Percentiles rank a stretch among this genome's conserved stretches.
Evolutionary conservation across 805 yeast genomes (phyloP).

Genomic region (Starmerella potacharoeniae): DNA sequence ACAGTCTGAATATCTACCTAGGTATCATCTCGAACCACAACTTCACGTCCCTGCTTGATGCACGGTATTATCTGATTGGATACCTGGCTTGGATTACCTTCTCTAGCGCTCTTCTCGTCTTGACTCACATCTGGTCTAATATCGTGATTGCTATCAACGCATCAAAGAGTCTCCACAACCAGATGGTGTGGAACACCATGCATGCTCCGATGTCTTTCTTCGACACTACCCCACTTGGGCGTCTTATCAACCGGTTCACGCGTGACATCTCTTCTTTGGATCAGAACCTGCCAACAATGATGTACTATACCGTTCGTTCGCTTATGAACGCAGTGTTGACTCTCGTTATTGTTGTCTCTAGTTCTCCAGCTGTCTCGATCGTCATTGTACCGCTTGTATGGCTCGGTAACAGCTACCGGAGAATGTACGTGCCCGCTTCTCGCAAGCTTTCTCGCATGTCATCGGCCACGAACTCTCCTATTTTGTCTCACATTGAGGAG

Average conservation of each 20-base stretch:
- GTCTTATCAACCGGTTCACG: slow-evolving; percentile 67
- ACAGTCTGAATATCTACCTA: slow-evolving; percentile 18
- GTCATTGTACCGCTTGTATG: slow-evolving; percentile 43
- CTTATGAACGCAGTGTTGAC: slow-evolving; percentile 44
- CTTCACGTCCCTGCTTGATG: slow-evolving; percentile 16
- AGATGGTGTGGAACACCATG: slow-evolving; percentile 44
- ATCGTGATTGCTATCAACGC: slow-evolving; percentile 35
- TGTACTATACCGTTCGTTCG: slow-evolving; percentile 43
- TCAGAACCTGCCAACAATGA: slow-evolving; percentile 51
- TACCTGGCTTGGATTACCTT: slow-evolving; percentile 64
- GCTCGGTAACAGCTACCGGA: slow-evolving; percentile 57
- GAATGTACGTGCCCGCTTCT: slow-evolving; percentile 52
- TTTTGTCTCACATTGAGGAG: slow-evolving; percentile 73
- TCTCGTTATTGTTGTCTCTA: slow-evolving; percentile 46
- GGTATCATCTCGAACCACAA: slow-evolving; percentile 22
- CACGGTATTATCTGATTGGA: slow-evolving; percentile 49
- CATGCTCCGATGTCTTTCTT: slow-evolving; percentile 66
- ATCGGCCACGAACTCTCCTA: slow-evolving; percentile 60
- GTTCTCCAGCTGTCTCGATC: slow-evolving; percentile 57
- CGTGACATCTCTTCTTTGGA: slow-evolving; percentile 70
- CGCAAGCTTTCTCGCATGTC: slow-evolving; percentile 67
- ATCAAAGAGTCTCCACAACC: slow-evolving; percentile 36
- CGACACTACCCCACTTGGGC: slow-evolving; percentile 72
- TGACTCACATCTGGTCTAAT: slow-evolving; percentile 41
- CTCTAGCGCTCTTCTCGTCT: slow-evolving; percentile 23